Percentiles rank a stretch among this genome's conserved stretches.
phyloP scores from a whole-genome alignment of 331 rosid genomes.

The Phaseolus coccineus region DNA sequence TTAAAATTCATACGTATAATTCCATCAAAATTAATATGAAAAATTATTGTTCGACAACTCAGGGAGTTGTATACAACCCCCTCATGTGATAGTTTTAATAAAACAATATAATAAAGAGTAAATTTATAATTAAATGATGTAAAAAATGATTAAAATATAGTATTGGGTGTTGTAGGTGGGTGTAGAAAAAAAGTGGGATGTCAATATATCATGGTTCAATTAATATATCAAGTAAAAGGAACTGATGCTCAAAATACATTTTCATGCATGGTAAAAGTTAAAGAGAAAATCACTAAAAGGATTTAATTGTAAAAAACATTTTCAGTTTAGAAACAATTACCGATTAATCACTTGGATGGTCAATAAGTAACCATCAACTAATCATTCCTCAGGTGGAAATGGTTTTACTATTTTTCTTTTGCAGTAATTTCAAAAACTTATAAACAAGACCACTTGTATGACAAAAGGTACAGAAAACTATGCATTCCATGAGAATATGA shows the following conservation, averaged over 20 bases:
- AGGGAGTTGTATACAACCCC: too few species aligned
- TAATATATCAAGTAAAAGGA: neutral
- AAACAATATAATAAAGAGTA: too few species aligned
- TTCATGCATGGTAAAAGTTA: constrained; percentile 5
- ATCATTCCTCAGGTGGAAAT: neutral
- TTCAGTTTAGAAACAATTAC: neutral
- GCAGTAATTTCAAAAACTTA: neutral
- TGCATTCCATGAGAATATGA: constrained; percentile 16
- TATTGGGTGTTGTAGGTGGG: too few species aligned
- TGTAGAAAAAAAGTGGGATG: too few species aligned
- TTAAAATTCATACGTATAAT: constrained; percentile 14
- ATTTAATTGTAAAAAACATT: neutral
- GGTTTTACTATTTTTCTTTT: neutral
- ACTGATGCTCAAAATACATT: neutral
- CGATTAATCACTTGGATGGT: constrained; percentile 2
- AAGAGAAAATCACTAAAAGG: neutral
- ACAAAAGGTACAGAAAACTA: constrained; percentile 31
- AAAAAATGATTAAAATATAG: too few species aligned
- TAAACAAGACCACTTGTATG: constrained; percentile 7
- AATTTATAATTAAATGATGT: too few species aligned
- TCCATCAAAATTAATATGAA: neutral
- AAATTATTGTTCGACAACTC: too few species aligned
- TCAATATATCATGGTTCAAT: too few species aligned
- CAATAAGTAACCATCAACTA: neutral
- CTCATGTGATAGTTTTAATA: too few species aligned